Conservation (phyloP, 2,329 filamentous ascomycete genomes). For the Paracoccidioides lutzii region DNA sequence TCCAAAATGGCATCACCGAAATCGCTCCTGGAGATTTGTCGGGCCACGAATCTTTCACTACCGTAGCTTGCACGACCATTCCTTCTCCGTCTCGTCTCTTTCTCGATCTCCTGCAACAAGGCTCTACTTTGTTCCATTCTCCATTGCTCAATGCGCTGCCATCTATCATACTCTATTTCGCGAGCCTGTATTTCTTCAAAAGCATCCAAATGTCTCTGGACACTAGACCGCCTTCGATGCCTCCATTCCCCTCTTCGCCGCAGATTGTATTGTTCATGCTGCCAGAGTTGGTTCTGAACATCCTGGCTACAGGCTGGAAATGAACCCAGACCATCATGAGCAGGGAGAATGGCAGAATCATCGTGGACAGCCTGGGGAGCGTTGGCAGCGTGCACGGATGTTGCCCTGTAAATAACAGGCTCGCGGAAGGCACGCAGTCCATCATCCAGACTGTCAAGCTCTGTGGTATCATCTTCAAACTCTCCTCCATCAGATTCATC, state of each 20-base stretch:
- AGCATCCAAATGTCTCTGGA: slow-evolving; percentile 44
- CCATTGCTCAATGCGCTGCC: slow-evolving; percentile 81
- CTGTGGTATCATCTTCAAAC: slow-evolving; percentile 35
- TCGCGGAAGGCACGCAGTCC: slow-evolving; percentile 80
- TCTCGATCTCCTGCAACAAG: slow-evolving; percentile 77
- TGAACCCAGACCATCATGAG: slow-evolving; percentile 81
- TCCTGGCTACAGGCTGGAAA: slow-evolving; percentile 54
- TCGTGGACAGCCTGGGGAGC: slow-evolving; percentile 32
- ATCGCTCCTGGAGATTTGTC: slow-evolving; percentile 8
- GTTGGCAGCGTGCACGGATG: neutral
- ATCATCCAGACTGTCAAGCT: slow-evolving; percentile 80
- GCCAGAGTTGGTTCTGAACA: slow-evolving; percentile 75
- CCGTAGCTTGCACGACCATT: slow-evolving; percentile 13
- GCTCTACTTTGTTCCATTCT: slow-evolving; percentile 78
- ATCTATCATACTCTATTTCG: slow-evolving; percentile 57
- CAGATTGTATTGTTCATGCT: slow-evolving; percentile 76
- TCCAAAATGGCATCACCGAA: neutral
- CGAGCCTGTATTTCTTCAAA: slow-evolving; percentile 45
- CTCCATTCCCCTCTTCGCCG: slow-evolving; percentile 42
- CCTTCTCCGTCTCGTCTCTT: slow-evolving; percentile 53
- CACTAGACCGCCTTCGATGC: slow-evolving; percentile 41
- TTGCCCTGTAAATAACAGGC: slow-evolving; percentile 20
- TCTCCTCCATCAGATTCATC: slow-evolving; percentile 39
- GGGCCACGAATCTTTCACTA: slow-evolving; percentile 13
- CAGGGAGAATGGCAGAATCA: slow-evolving; percentile 62